Conservation (phyloP, 2,329 filamentous ascomycete species). For the Fusarium protoensiforme region DNA sequence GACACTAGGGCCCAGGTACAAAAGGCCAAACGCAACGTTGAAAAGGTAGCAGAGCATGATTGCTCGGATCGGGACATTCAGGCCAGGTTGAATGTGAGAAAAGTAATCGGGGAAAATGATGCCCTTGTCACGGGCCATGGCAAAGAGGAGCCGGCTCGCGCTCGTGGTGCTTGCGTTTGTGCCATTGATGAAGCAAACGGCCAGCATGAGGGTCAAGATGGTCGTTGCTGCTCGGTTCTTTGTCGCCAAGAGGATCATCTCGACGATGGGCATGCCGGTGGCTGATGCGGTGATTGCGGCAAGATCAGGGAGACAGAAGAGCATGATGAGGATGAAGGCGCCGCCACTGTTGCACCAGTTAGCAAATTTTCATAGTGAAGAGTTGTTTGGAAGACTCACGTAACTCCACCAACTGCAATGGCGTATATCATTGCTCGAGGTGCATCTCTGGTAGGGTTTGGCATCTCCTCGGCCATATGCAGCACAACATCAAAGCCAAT, state of each 20-base stretch:
- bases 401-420: conserved; percentile 55
- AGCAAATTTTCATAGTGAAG: not conserved
- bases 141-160: conserved; percentile 54
- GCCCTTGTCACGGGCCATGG: conserved; percentile 35
- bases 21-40: conserved; percentile 18
- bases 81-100: conserved; percentile 5
- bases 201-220: conserved; percentile 53
- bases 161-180: conserved; percentile 56
- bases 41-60: conserved; percentile 12
- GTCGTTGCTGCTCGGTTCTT: conserved; percentile 52
- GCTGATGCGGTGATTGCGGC: conserved; percentile 46
- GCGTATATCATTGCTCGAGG: conserved; percentile 56
- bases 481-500: conserved; percentile 57
- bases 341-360: conserved; percentile 39
- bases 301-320: conserved; percentile 53
- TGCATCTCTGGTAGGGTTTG: conserved; percentile 51
- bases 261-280: conserved; percentile 58
- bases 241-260: conserved; percentile 56
- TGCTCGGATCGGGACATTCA: conserved; percentile 10
- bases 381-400: conserved; percentile 41
- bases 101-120: conserved; percentile 10
- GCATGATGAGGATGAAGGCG: conserved; percentile 53
- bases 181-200: conserved; percentile 57
- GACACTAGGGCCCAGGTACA: conserved; percentile 18
- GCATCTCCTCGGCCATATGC: conserved; percentile 60